Evolutionary conservation across 495 filamentous ascomycete genomes (phyloP), one percentile per base, ranked within the genome.

Genomic region (Aspergillus wentii): DNA sequence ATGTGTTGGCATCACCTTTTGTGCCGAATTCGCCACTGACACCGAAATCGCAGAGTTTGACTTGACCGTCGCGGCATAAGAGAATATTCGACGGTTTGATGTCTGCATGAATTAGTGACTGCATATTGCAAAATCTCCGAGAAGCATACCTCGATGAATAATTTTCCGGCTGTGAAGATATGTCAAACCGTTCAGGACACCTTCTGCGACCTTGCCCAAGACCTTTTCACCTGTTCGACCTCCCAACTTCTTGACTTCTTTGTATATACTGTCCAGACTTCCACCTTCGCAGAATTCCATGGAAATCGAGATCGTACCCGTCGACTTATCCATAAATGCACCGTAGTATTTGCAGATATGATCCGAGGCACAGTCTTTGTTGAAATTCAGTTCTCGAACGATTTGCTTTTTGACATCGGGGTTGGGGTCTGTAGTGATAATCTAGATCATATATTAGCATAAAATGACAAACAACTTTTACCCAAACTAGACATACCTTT

Each of bases 261-360:
- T 87, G 71, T 97, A 98, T 49, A 98, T 88, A 52, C 84, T 88
- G 62, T 98, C 87, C 21, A 98, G 76, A 35, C 86, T 92, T 20
- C 92, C 94, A 34, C 92, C 92, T 60, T 97, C 92, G 58, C 92
- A 98, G 55, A 95, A 96, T 57, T 98, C 92, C 92, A 98, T 98
- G 17, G 88, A 88, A 58, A 98, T 98, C 30, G 85, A 91, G 41
- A 98, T 97, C 13, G 92, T 97, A 22, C 91, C 87, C 1, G 86
- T 88, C 4, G 85, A 82, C 43, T 92, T 83, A 55, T 97, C 90
- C 61, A 88, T 85, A 51, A 95, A 97, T 40, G 92, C 89, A 43
- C 92, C 92, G 51, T 95, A 97, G 62, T 98, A 98, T 42, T 83
- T 81, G 62, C 94, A 97, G 50, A 98, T 97, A 56, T 97, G 86